Conservation (phyloP, 139 green algal species). For the Volvox reticuliferus region DNA sequence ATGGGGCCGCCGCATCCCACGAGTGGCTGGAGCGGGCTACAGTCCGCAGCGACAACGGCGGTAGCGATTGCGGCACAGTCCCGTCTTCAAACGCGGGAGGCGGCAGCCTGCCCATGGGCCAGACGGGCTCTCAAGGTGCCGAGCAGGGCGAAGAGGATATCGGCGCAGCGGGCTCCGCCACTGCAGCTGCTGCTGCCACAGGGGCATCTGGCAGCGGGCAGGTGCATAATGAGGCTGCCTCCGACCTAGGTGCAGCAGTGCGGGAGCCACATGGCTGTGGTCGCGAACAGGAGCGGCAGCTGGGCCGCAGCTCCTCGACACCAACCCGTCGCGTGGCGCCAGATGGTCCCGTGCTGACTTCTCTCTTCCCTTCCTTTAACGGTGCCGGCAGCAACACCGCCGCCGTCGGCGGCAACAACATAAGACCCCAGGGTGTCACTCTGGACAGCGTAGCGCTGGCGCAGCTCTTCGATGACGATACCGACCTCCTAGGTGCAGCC, state of each 20-base stretch:
- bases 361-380: not conserved
- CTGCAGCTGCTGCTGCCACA: not conserved
- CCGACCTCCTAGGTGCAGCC: not conserved
- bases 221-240: too few species aligned
- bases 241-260: not conserved
- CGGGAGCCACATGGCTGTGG: not conserved
- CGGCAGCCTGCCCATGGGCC: too few species aligned
- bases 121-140: not conserved
- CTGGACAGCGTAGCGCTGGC: not conserved
- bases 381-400: not conserved
- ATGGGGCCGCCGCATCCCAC: too few species aligned
- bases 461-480: constrained; percentile 1
- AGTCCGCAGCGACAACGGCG: not conserved
- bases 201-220: not conserved
- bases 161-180: not conserved
- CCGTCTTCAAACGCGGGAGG: not conserved
- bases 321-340: not conserved
- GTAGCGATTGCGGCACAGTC: not conserved
- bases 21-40: not conserved
- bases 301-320: not conserved
- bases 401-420: not conserved
- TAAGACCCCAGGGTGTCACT: not conserved
- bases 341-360: not conserved
- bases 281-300: not conserved
- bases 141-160: not conserved